These are phyloP conservation scores for Schwanniomyces occidentalis DNA, from an alignment of 805 yeast species.

Conservation along the genomic window DNA sequence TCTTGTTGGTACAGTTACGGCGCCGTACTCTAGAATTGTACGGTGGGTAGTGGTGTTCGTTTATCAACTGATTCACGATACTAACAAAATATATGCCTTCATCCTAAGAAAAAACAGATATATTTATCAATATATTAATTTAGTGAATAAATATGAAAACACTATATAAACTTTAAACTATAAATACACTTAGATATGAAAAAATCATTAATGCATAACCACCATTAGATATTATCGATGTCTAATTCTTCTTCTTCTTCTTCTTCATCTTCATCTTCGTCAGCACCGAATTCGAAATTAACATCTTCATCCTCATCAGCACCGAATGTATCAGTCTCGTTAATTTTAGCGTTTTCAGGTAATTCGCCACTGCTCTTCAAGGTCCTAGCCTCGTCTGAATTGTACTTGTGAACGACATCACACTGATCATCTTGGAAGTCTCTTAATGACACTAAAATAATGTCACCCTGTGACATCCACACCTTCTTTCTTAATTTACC, in stretches of 20 bases:
- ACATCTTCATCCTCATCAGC: conserved; percentile 96
- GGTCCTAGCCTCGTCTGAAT: conserved; percentile 97
- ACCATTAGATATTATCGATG: conserved; percentile 84
- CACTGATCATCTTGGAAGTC: conserved; percentile 98
- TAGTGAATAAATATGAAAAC: conserved; percentile 4
- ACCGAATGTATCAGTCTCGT: conserved; percentile 96
- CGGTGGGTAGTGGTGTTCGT: no score
- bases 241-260: conserved; percentile 72
- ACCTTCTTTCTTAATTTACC: conserved; percentile 99
- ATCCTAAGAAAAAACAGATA: no score
- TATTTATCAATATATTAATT: no score
- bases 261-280: conserved; percentile 75
- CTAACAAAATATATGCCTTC: no score
- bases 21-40: no score
- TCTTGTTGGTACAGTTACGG: no score
- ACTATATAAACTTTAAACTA: conserved; percentile 1
- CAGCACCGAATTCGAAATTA: conserved; percentile 97
- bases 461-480: conserved; percentile 99
- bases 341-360: conserved; percentile 95
- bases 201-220: conserved; percentile 9
- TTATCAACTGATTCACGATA: no score
- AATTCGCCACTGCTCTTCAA: conserved; percentile 94
- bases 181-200: conserved; percentile 6
- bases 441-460: conserved; percentile 91
- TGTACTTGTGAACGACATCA: conserved; percentile 95